Evolutionary conservation across 176 grass and related monocot species (phyloP).

Genomic region (Carex pumila): DNA sequence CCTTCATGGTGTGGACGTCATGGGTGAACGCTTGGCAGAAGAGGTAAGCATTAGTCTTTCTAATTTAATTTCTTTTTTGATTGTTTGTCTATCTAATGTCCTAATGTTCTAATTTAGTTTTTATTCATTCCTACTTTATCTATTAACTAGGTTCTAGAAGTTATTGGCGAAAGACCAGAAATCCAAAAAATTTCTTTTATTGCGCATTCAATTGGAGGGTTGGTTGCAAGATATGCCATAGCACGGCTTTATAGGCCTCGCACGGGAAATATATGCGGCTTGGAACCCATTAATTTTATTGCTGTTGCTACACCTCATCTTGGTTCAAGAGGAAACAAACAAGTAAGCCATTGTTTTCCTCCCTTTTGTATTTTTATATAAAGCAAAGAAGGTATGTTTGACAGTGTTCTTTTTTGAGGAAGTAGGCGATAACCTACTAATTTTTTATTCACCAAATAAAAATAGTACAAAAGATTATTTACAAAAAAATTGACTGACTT

Average conservation of each 20-base stretch:
- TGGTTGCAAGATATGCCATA: conserved; percentile 84
- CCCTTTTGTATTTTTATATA: neutral
- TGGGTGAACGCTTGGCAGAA: conserved; percentile 70
- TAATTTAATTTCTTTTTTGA: neutral
- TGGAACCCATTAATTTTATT: conserved; percentile 82
- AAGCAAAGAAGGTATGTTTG: neutral
- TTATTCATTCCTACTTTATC: neutral
- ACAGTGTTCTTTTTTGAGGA: neutral
- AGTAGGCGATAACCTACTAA: too few relatives aligned
- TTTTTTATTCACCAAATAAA: too few relatives aligned
- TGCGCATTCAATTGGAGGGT: conserved; percentile 82
- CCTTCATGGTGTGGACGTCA: conserved; percentile 70
- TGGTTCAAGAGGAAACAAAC: conserved; percentile 81
- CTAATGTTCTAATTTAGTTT: neutral
- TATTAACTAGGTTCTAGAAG: conserved; percentile 49
- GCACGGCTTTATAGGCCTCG: conserved; percentile 56
- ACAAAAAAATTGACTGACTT: neutral
- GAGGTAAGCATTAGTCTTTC: conserved; percentile 36
- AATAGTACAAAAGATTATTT: too few relatives aligned
- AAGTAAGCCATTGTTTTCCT: conserved; percentile 18
- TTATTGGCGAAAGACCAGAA: conserved; percentile 48
- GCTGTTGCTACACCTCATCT: conserved; percentile 86
- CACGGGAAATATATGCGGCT: conserved; percentile 45
- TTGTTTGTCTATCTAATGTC: neutral
- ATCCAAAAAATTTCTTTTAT: conserved; percentile 79